Evolutionary conservation across 345 rosid species (phyloP), one percentile per base, ranked within the genome.

Genomic region (Melaleuca quinquenervia): DNA sequence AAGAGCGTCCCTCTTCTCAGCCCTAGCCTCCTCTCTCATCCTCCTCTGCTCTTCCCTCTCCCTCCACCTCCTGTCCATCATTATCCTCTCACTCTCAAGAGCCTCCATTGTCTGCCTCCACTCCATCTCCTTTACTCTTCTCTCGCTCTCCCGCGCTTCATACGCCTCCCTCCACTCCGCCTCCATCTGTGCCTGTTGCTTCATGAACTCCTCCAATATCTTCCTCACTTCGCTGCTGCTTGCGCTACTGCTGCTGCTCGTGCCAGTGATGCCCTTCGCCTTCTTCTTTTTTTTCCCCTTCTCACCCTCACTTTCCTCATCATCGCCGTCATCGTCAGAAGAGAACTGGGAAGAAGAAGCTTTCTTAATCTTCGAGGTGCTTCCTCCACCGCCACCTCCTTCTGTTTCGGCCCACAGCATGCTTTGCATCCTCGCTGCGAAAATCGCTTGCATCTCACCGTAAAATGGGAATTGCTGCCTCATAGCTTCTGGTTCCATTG

Each of bases 31-130:
- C 82, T 96, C 98, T 86, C 98, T 94, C 53, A 90, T 62, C 52
- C 95, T 92, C 84, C 99, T 93, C 91, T 97, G 97, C 87, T 97
- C 99, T 83, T 96, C 99, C 89, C 92, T 91, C 84, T 97, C 99
- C 88, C 95, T 93, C 98, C 98, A 97, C 84, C 93, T 89, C 85
- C 94, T 93, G 54, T 97, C 99, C 89, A 94, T 89, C 89, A 93
- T 91, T 29, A 93, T 84, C 94, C 99, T 94, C 90, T 96, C 98
- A 14, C 94, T 96, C 91, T 97, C 99, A 27, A 97, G 80, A 1
- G 92, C 95, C 82, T 93, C 95, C 99, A 96, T 97, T 21, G 89
- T 92, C 86, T 88, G 94, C 89, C 97, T 90, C 99, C 99, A 97
- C 87, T 96, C 99, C 90, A 84, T 94, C 92, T 97, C 99, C 90